Percentiles rank a stretch among this genome's conserved stretches.
Conservation (phyloP, 495 filamentous ascomycete species). For the Xylaria sp. region DNA sequence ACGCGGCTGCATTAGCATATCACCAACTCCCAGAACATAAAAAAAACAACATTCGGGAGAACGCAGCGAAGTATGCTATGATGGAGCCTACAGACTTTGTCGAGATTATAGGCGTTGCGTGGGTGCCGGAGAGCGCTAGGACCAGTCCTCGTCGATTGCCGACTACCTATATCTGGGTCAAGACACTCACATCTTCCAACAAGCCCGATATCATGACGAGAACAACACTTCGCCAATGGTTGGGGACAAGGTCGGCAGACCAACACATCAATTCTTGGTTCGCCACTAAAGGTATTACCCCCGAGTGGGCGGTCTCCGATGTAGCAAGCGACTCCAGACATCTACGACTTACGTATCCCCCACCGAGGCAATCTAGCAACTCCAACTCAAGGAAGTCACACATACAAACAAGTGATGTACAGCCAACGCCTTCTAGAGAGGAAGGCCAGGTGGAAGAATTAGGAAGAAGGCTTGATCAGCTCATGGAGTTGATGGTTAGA, state of each 20-base stretch:
- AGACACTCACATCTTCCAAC: neutral
- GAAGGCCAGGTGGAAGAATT: neutral
- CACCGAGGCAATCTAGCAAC: neutral
- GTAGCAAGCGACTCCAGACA: slow-evolving; percentile 4
- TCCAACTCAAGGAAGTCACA: neutral
- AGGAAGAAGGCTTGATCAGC: neutral
- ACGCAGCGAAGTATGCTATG: slow-evolving; percentile 9
- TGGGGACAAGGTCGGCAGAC: slow-evolving; percentile 7
- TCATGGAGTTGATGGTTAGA: neutral
- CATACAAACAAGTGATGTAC: neutral
- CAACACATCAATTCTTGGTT: slow-evolving; percentile 10
- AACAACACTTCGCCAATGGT: slow-evolving; percentile 10
- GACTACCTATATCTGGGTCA: slow-evolving; percentile 11
- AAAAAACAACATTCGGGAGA: slow-evolving; percentile 8
- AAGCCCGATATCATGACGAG: slow-evolving; percentile 15
- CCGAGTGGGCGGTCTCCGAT: neutral
- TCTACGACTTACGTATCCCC: slow-evolving; percentile 17
- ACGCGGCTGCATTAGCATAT: slow-evolving; percentile 2
- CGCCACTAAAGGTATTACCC: neutral
- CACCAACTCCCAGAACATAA: slow-evolving; percentile 2
- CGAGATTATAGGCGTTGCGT: slow-evolving; percentile 14
- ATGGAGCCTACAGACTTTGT: neutral
- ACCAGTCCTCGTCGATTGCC: neutral
- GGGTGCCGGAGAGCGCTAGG: neutral
- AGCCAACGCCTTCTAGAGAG: neutral